Evolutionary conservation across 2,329 filamentous ascomycete genomes (phyloP), one percentile per base, ranked within the genome.

Genomic region (Fusarium austroafricanum): DNA sequence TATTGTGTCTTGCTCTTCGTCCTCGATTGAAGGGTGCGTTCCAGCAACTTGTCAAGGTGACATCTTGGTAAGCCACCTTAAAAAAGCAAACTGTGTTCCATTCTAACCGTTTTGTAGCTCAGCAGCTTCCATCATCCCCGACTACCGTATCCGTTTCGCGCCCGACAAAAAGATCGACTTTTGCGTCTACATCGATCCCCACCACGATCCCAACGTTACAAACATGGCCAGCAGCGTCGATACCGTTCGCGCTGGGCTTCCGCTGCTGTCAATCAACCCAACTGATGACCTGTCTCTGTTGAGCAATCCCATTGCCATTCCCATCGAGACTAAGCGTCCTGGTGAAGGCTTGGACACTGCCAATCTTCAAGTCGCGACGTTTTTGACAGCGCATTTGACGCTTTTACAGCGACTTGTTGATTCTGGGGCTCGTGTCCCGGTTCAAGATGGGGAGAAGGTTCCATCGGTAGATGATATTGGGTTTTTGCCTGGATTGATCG

Each of bases 241-340:
- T 0, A 20, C 7, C 6, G 12, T 53, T 17, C 45, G 39, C 2
- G 26, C 38, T 10, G 17, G 15, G 7, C 42, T 56, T 10, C 38
- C 29, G 2, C 21, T 38, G 0, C 2, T 58, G 5, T 59, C 44
- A 7, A 51, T 61, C 21, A 46, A 54, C 20, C 59, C 46, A 2
- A 61, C 42, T 2, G 44, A 56, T 2, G 46, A 56, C 8, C 1
- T 55, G 1, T 42, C 46, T 2, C n/a, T 55, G 0, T 10, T 53
- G 18, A 33, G 46, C 17, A 51, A 43, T 10, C 39, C 46, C 2
- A 65, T 68, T 9, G 59, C 39, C 3, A 37, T 61, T 10, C 43
- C 64, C n/a, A 60, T 66, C 31, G 60, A 66, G 49, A 60, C 49
- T 46, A 65, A 52, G 37, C 62, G 51, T 23, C 59, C 35, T 2